Evolutionary conservation across 441 rosid genomes (phyloP), one percentile per base, ranked within the genome.

Genomic region (Adansonia grandidieri): DNA sequence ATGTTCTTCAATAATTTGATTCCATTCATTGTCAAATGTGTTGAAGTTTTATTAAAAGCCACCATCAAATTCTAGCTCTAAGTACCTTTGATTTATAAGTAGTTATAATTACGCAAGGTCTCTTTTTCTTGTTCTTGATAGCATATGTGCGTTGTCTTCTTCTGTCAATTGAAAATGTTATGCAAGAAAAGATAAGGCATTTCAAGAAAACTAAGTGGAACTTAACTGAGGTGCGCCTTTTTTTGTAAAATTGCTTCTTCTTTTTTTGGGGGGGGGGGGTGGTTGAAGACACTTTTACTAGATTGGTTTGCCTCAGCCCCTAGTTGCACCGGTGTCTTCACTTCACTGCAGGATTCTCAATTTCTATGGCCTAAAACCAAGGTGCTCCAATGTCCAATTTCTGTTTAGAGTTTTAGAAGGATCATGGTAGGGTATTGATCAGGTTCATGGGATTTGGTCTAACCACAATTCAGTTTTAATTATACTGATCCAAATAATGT

Each of bases 121-220:
- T 6, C 14, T n/a, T 53, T 71, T 71, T 71, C 42, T 6, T 53
- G 4, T 40, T 65, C 47, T 51, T 71, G 47, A 32, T 71, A n/a
- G 62, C 15, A 51, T 15, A 28, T 5, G 15, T 15, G 7, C 22
- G 2, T 5, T 51, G 3, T 32, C 64, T 9, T 60, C 9, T 17
- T 51, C 48, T 37, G 62, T 71, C 60, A 71, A 51, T 28, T 67
- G 74, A 28, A 53, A 51, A 71, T 71, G 61, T 28, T 71, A 51
- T 71, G 47, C 47, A 32, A 15, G n/a, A 53, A 71, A 51, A 15
- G 57, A 32, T 15, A 8, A 40, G 47, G 47, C 15, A 50, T 7
- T 70, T 14, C 13, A 71, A 28, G 44, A 51, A 28, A 51, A 71
- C 45, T 28, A 8, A 71, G 28, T 28, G 42, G 20, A 70, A 50